Evolutionary conservation across 2,329 filamentous ascomycete genomes (phyloP), one percentile per base, ranked within the genome.

Genomic region (Chrysoporthe deuterocubensis): DNA sequence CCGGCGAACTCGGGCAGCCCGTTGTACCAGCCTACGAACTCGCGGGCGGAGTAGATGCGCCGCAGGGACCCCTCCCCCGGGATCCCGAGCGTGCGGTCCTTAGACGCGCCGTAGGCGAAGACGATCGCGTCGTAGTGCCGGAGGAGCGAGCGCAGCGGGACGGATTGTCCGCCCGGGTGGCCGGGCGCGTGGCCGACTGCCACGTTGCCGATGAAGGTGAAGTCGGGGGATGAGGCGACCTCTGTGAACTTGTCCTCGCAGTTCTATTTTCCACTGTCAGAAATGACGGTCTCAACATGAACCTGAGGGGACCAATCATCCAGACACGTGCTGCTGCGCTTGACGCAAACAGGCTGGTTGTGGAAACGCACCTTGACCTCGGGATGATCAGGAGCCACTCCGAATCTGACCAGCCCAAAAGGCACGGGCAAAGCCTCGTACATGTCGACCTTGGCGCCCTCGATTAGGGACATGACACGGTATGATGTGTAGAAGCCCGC

Each of bases 1-100:
- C 86, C 79, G 26, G 90, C 86, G 75, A 92, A 92, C 73, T 96
- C 92, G 0, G 96, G 96, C 2, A 97, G 84, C 2, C 96, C 96
- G 78, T 99, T 99, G 79, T 99, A 99, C 96, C 96, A 99, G 21
- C 94, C 96, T 1, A 99, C 96, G 77, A 98, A 97, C 50, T 94
- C 91, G 40, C 96, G 88, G 2, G 96, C 96, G 8, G 94, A 97
- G 76, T 94, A 91, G 21, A 98, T 89, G 2, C 92, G 93, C 37
- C 84, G 82, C 7, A 96, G 81, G 6, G 80, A 78, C 3, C 90
- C 85, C 75, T 99, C 96, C 9, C 95, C 94, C 0, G 91, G 89
- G 46, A 99, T 89, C 0, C 88, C 90, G 0, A 99, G 84, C 66
- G 86, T 89, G 71, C 89, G 90, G 77, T 99, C 96, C 75, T 92